Conservation (phyloP, 208 protist genomes). For the Crithidia acanthocephali region DNA sequence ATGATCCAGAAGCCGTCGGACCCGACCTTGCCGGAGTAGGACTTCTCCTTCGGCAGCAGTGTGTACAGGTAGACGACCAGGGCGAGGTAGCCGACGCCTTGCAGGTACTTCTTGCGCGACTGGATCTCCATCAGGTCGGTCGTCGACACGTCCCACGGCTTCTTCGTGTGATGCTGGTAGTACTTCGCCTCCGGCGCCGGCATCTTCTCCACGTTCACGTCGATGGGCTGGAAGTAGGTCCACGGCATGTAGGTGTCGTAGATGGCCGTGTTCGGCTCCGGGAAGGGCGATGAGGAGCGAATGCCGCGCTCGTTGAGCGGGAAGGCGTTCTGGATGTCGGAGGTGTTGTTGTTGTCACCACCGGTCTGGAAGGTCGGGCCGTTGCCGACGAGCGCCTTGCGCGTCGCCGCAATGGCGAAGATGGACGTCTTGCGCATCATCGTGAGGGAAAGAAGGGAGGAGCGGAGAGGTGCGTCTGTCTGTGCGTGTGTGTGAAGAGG, state of each 20-base stretch:
- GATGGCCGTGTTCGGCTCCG: constrained; percentile 91
- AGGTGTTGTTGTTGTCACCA: constrained; percentile 86
- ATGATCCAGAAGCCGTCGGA: constrained; percentile 86
- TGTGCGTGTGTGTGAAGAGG: constrained; percentile 12
- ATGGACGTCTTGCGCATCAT: constrained; percentile 87
- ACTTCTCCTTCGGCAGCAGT: constrained; percentile 94
- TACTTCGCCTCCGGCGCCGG: constrained; percentile 88
- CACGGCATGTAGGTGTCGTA: constrained; percentile 90
- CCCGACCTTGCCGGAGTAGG: constrained; percentile 80
- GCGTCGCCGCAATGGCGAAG: constrained; percentile 69
- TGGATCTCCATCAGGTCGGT: constrained; percentile 91
- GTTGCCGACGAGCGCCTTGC: constrained; percentile 82
- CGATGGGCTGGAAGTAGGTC: constrained; percentile 92
- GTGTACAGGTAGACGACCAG: constrained; percentile 84
- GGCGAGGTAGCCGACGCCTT: constrained; percentile 72
- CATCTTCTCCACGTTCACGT: constrained; percentile 87
- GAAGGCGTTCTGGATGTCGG: constrained; percentile 82
- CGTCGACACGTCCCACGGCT: constrained; percentile 87
- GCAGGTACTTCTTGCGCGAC: constrained; percentile 89
- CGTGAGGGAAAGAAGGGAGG: constrained; percentile 4
- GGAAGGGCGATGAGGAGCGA: constrained; percentile 87
- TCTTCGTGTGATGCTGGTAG: constrained; percentile 90
- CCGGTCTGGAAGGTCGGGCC: constrained; percentile 88
- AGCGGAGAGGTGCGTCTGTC: not conserved
- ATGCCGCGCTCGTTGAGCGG: constrained; percentile 87